These are phyloP conservation scores for Dactylellina parvicollis DNA, from an alignment of 2,329 filamentous ascomycete genomes.

Conservation along the genomic window DNA sequence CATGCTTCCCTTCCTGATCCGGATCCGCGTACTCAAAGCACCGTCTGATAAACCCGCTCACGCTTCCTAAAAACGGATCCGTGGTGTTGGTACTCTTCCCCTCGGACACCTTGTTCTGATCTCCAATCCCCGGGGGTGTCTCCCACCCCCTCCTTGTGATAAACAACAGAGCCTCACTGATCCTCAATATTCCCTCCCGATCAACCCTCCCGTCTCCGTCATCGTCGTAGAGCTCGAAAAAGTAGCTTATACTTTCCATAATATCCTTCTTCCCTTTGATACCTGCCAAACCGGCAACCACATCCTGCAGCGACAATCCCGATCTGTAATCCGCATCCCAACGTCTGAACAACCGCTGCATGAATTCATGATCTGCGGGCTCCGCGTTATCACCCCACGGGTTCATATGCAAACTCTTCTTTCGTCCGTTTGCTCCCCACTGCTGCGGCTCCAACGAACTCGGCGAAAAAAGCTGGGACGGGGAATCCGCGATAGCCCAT, in stretches of 20 bases:
- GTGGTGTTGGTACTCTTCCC: conserved; percentile 73
- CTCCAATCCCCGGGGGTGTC: conserved; percentile 67
- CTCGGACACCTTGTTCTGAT: conserved; percentile 57
- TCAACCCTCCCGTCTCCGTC: conserved; percentile 90
- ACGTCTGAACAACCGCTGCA: conserved; percentile 83
- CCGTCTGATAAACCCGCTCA: conserved; percentile 92
- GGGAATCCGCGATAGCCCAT: conserved; percentile 92
- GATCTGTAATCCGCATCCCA: conserved; percentile 85
- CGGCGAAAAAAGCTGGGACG: conserved; percentile 63
- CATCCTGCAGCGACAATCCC: conserved; percentile 86
- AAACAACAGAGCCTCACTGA: conserved; percentile 93
- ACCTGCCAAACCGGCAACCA: conserved; percentile 86
- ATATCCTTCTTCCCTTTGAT: conserved; percentile 95
- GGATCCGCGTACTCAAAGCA: conserved; percentile 99
- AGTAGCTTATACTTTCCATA: conserved; percentile 97
- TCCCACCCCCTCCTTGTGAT: conserved; percentile 88
- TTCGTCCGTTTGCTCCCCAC: conserved; percentile 28
- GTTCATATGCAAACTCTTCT: conserved; percentile 49
- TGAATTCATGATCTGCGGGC: conserved; percentile 93
- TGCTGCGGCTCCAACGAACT: conserved; percentile 61
- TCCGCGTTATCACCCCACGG: conserved; percentile 72
- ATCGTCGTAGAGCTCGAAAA: conserved; percentile 97
- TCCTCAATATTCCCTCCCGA: conserved; percentile 90
- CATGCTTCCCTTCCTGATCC: conserved; percentile 69
- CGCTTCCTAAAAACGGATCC: conserved; percentile 88